Percentiles rank a stretch among this genome's conserved stretches.
Evolutionary conservation across 2,329 filamentous ascomycete species (phyloP).

Genomic region (Venturia pyrina): DNA sequence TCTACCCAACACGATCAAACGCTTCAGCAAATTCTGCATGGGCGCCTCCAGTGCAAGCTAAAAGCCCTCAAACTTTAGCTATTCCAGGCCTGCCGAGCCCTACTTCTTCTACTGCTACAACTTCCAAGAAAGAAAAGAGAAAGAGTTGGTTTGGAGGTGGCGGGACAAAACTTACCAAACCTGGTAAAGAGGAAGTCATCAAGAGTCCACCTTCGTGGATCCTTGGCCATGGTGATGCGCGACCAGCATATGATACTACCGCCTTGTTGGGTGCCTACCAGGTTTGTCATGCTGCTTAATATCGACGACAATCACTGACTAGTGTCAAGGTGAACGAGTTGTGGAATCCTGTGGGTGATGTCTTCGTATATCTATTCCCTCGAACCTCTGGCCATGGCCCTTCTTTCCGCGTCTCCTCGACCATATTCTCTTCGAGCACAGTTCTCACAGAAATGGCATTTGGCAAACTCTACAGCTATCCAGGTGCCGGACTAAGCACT

Average conservation of each 20-base stretch:
- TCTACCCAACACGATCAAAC: background rate
- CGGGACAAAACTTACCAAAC: slow-evolving; percentile 2
- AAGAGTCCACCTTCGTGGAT: slow-evolving; percentile 7
- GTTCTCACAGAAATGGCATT: slow-evolving; percentile 46
- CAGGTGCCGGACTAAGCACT: slow-evolving; percentile 6
- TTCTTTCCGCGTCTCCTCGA: slow-evolving; percentile 52
- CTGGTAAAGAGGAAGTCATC: background rate
- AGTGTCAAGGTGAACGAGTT: slow-evolving; percentile 42
- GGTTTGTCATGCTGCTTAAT: background rate
- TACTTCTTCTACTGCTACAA: slow-evolving; percentile 12
- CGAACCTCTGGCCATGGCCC: slow-evolving; percentile 44
- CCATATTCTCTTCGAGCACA: slow-evolving; percentile 47
- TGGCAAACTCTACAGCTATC: slow-evolving; percentile 23
- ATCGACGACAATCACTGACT: background rate
- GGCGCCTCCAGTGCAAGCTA: background rate
- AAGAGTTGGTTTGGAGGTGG: slow-evolving; percentile 21
- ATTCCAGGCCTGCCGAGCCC: slow-evolving; percentile 7
- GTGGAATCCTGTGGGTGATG: slow-evolving; percentile 55
- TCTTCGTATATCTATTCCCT: slow-evolving; percentile 52
- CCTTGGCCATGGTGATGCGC: background rate
- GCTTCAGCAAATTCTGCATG: background rate
- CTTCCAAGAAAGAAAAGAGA: slow-evolving; percentile 23
- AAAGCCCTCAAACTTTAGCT: background rate
- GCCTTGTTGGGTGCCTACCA: slow-evolving; percentile 7
- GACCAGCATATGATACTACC: slow-evolving; percentile 10